Base-by-base conservation (phyloP, 345 rosid species). In the Cardamine resedifolia region DNA sequence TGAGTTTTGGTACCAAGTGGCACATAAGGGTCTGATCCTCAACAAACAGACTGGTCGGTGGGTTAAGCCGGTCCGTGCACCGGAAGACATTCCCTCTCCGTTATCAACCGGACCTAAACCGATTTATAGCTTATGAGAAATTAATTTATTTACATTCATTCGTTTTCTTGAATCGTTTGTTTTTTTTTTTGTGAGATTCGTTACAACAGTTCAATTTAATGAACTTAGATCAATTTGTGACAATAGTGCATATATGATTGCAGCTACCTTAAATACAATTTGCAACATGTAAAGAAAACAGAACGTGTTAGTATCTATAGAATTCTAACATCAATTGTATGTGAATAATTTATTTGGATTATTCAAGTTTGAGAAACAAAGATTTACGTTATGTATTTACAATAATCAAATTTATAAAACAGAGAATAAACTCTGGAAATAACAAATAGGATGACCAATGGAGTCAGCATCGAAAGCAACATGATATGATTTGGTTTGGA, bases 71-170 rank as follows among this genome's bases (percentile, higher is more conserved):
- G 75, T 75, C 16, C 87, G 94, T 64, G 78, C 78, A 4, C 81
- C 81, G 0, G 91, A 91, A 83, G 91, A 91, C 43, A 79, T 87
- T 61, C 96, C 97, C 56, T 86, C 90, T 41, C 93, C 97, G 0
- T 73, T 78, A 48, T 31, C 71, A 23, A 64, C 70, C 0, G 81
- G 77, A 68, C 66, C 73, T 16, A 71, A 27, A 55, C 55, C 60
- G 6, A 48, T 76, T n/a, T 56, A 70, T 56, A 63, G 10, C 49
- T 45, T 76, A 19, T 70, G 36, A 76, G 20, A 45, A 12, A 20
- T 1, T 16, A 11, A 53, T 24, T 4, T 9, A 7, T 19, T 62
- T 55, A 10, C 36, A 28, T 30, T 60, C 9, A 45, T 76, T 56
- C 5, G 11, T 70, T 63, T 45, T 55, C 3, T 47, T 70, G 36